Evolutionary conservation across 2,329 filamentous ascomycete genomes (phyloP).

Genomic region (Hymenotorrendiella dingleyae): DNA sequence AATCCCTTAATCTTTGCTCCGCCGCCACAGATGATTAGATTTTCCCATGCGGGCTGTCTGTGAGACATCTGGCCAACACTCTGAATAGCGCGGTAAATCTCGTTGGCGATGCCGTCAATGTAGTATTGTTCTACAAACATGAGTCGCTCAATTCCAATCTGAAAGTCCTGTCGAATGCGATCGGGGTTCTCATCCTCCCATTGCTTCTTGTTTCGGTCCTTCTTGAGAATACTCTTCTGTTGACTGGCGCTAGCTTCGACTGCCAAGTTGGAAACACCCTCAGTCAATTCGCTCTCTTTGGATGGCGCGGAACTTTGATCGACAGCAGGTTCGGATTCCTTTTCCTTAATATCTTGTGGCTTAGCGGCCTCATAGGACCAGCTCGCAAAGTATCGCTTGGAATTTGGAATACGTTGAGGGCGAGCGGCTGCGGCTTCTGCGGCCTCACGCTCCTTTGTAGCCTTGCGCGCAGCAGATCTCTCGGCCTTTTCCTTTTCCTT

Average conservation of each 20-base stretch:
- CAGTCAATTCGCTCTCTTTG: slow-evolving; percentile 10
- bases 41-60: slow-evolving; percentile 85
- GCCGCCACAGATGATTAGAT: slow-evolving; percentile 85
- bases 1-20: slow-evolving; percentile 71
- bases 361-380: slow-evolving; percentile 63
- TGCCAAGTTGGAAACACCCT: slow-evolving; percentile 7
- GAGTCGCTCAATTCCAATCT: slow-evolving; percentile 73
- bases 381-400: slow-evolving; percentile 60
- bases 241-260: slow-evolving; percentile 8
- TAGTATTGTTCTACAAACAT: slow-evolving; percentile 62
- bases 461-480: slow-evolving; percentile 55
- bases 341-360: slow-evolving; percentile 33
- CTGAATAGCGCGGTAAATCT: slow-evolving; percentile 78
- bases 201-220: slow-evolving; percentile 25
- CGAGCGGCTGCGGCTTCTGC: slow-evolving; percentile 46
- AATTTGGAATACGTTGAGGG: slow-evolving; percentile 60
- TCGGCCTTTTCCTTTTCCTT: slow-evolving; percentile 75
- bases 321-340: slow-evolving; percentile 9
- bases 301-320: neutral
- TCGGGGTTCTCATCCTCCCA: slow-evolving; percentile 37
- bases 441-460: slow-evolving; percentile 48
- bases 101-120: slow-evolving; percentile 75
- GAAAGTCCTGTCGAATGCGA: slow-evolving; percentile 60
- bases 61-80: slow-evolving; percentile 79
- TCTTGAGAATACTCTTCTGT: slow-evolving; percentile 25